Conservation (phyloP, 768 basidiomycete genomes). For the Panellus pusillus region DNA sequence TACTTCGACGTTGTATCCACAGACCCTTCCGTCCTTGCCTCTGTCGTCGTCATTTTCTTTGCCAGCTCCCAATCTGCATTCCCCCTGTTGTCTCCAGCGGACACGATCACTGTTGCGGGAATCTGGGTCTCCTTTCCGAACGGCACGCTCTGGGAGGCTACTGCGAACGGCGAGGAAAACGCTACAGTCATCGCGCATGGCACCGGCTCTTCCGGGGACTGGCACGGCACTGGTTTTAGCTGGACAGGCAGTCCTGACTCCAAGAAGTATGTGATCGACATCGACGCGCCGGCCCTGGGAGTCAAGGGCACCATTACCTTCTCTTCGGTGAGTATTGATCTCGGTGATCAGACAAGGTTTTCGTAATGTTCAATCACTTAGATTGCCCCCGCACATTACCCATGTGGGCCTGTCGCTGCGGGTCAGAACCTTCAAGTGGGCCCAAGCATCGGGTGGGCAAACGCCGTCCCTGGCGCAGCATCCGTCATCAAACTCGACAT, state of each 20-base stretch:
- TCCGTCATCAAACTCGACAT: constrained; percentile 15
- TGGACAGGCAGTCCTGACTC: constrained; percentile 4
- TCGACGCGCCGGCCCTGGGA: constrained; percentile 13
- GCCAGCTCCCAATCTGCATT: constrained; percentile 7
- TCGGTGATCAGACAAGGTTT: too few relatives aligned
- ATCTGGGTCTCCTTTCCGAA: constrained; percentile 7
- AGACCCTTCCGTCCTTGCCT: constrained; percentile 10
- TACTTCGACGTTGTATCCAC: constrained; percentile 24
- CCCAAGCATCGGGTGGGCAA: constrained; percentile 21
- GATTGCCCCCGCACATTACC: constrained; percentile 18
- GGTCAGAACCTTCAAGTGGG: constrained; percentile 13
- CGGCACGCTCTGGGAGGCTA: constrained; percentile 1
- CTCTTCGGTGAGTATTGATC: not conserved
- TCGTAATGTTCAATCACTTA: not conserved
- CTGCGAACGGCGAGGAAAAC: not conserved
- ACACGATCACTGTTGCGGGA: not conserved
- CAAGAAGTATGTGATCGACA: constrained; percentile 1
- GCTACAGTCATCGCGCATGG: constrained; percentile 15
- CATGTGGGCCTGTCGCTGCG: constrained; percentile 9
- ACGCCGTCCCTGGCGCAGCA: constrained; percentile 19
- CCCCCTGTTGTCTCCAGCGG: not conserved
- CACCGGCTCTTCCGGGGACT: constrained; percentile 13
- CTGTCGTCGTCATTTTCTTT: constrained; percentile 20
- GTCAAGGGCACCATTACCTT: constrained; percentile 16
- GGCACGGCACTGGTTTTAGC: constrained; percentile 18